Evolutionary conservation across 1,284 basidiomycete genomes (phyloP), one percentile per base, ranked within the genome.

Genomic region (Singerocomus rubriflavus): DNA sequence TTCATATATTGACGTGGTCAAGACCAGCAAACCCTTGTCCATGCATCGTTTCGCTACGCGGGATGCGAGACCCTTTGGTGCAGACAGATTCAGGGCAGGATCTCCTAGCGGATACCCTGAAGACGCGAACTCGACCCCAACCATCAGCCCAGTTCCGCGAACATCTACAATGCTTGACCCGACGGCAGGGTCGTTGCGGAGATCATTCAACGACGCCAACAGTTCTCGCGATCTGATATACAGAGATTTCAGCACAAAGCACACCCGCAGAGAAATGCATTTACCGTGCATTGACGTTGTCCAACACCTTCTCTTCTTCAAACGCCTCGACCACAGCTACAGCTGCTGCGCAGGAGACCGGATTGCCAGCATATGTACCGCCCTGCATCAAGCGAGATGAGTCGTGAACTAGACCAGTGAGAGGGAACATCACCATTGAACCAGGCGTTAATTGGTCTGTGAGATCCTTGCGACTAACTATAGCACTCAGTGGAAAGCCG

Each of bases 311-410:
- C 61, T 93, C 91, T 54, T 89, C 84, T 54, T 73, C 74, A 71
- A 96, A 85, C 1, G 79, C 86, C 48, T 95, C 85, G 31, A 80
- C 80, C 31, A 91, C 88, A 0, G 92, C 93, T 35, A 86, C 76
- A 11, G 85, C 93, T 14, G 93, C 93, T 0, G 93, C 93, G 65
- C 93, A 96, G 0, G 88, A 76, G 0, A 96, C 89, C 0, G 90
- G 85, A 63, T 94, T 96, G 29, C 93, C 93, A 10, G 89, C 89
- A 60, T 94, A 94, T 3, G 93, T 95, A 16, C 92, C 93, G 27
- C 92, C 91, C 85, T 87, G 21, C 21, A 45, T 46, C 42, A 51
- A 21, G 56, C 44, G 43, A 38, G 3, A 44, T 54, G 29, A 59
- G 52, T 10, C 10, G 11, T 12, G 35, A 40, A 21, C 16, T 9